These are phyloP conservation scores for barrel medic (Medicago truncatula) DNA, from an alignment of 306 rosid genomes.

Conservation along the genomic window DNA sequence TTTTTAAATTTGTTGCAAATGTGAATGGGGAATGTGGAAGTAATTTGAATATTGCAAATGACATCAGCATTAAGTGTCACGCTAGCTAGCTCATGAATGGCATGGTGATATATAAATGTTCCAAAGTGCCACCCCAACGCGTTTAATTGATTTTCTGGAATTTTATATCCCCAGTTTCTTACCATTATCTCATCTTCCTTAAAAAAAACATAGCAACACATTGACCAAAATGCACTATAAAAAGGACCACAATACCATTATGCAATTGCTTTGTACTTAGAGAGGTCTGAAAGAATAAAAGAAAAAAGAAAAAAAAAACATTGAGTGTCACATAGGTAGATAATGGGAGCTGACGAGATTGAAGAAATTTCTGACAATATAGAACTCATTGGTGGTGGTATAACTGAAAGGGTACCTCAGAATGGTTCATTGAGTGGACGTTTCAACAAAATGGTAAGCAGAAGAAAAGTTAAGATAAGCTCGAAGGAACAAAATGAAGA, in stretches of 20 bases:
- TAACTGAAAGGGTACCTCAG: conserved; percentile 22
- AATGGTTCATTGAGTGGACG: conserved; percentile 15
- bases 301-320: too few species aligned
- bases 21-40: too few species aligned
- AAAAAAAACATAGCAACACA: neutral
- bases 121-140: neutral
- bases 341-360: conserved; percentile 38
- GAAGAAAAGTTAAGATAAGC: neutral
- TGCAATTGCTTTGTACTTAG: neutral
- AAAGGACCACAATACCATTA: neutral
- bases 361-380: conserved; percentile 18
- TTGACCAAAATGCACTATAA: neutral
- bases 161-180: neutral
- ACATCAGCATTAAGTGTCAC: neutral
- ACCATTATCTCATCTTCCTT: neutral
- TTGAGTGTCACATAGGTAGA: neutral
- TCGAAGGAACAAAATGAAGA: neutral
- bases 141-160: neutral
- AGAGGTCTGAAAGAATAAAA: too few species aligned
- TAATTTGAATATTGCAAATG: neutral
- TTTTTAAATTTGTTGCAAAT: too few species aligned
- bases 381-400: conserved; percentile 40
- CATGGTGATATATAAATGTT: neutral
- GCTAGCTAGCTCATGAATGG: neutral
- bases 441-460: neutral